Percentiles rank a stretch among this genome's conserved stretches.
Conservation (phyloP, 306 rosid species). For the Senna tora region DNA sequence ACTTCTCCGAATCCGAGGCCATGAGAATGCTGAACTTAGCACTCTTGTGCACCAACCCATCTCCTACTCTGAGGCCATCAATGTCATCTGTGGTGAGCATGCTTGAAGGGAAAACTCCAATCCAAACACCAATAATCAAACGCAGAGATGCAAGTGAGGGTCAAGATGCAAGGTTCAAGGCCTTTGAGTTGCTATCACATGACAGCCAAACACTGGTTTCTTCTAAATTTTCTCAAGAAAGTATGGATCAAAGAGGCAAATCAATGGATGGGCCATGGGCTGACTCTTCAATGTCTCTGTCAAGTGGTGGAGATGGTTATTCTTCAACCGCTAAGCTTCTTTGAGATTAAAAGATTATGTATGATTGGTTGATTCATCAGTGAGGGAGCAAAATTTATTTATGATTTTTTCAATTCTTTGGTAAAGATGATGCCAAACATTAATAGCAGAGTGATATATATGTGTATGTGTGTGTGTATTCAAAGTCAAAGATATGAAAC, state of each 20-base stretch:
- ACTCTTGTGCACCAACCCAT: constrained; percentile 86
- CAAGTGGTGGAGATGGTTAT: constrained; percentile 43
- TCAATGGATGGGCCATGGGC: constrained; percentile 68
- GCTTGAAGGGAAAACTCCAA: constrained; percentile 76
- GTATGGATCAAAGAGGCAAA: constrained; percentile 45
- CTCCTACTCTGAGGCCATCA: constrained; percentile 86
- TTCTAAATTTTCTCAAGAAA: constrained; percentile 44
- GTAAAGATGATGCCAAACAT: neutral
- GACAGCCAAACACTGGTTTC: constrained; percentile 63
- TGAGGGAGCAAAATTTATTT: neutral
- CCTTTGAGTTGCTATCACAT: constrained; percentile 59
- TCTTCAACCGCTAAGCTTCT: constrained; percentile 52
- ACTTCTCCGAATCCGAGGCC: constrained; percentile 59
- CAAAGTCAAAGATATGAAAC: neutral
- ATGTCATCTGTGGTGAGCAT: constrained; percentile 88
- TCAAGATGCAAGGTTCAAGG: constrained; percentile 65
- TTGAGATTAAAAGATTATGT: neutral
- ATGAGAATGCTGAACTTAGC: constrained; percentile 73
- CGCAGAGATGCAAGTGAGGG: constrained; percentile 38
- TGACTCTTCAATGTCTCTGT: constrained; percentile 56
- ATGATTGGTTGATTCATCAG: neutral
- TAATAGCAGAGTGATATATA: too few relatives aligned
- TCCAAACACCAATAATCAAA: constrained; percentile 58
- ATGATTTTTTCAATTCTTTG: constrained; percentile 16
- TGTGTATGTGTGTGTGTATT: too few relatives aligned